phyloP scores from a whole-genome alignment of 257 asterid genomes.

The Scutellaria minor region DNA sequence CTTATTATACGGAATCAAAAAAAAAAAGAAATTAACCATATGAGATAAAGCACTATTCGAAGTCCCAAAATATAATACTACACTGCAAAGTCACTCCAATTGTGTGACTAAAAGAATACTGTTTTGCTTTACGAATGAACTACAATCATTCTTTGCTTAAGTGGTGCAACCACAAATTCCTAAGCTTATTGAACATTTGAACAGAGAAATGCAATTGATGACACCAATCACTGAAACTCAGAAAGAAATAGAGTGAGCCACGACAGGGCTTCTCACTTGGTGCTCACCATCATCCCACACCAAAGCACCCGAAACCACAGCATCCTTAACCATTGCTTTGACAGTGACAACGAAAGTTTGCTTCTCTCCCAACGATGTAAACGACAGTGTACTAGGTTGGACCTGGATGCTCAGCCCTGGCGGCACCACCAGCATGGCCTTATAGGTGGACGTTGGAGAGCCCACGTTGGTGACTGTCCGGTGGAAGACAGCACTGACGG shows the following conservation, averaged over 20 bases:
- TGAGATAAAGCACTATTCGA: too few relatives aligned
- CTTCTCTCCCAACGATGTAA: conserved; percentile 50
- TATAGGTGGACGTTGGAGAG: conserved; percentile 53
- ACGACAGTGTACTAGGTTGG: conserved; percentile 45
- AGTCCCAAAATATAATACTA: too few relatives aligned
- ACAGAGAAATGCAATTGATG: neutral
- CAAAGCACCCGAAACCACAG: conserved; percentile 48
- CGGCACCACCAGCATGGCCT: conserved; percentile 34
- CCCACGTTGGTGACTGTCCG: conserved; percentile 71
- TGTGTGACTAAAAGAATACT: too few relatives aligned
- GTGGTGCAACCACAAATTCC: too few relatives aligned
- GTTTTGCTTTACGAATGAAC: neutral
- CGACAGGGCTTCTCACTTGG: conserved; percentile 66
- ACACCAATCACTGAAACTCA: neutral
- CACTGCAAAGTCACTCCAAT: too few relatives aligned
- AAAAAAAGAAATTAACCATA: too few relatives aligned
- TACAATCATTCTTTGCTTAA: neutral
- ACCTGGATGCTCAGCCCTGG: conserved; percentile 45
- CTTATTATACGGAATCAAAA: too few relatives aligned
- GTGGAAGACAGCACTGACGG: conserved; percentile 42
- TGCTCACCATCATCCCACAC: conserved; percentile 63
- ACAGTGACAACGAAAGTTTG: conserved; percentile 44
- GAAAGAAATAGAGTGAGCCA: conserved; percentile 26
- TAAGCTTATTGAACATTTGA: neutral
- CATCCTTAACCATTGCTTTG: conserved; percentile 27